Evolutionary conservation across 1,139 yeast genomes (phyloP).

Genomic region (Taphrina pruni): DNA sequence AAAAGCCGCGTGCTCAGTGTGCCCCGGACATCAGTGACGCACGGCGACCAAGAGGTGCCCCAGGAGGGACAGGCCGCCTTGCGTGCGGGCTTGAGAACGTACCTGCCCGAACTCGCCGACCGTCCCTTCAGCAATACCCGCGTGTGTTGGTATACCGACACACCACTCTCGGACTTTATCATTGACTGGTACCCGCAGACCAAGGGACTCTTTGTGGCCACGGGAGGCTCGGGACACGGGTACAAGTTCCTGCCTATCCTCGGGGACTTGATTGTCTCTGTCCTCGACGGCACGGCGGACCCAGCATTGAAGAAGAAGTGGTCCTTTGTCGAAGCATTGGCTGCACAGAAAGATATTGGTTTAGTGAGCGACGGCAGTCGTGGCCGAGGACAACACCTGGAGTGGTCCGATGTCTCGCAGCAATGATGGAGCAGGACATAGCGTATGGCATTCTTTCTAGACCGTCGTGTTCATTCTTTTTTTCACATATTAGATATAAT

Average conservation of each 20-base stretch:
- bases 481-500: not conserved
- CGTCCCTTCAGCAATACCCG: conserved; percentile 48
- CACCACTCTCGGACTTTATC: conserved; percentile 56
- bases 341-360: conserved; percentile 2
- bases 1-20: conserved; percentile 7
- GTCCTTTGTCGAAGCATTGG: conserved; percentile 7
- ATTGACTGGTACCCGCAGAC: conserved; percentile 55
- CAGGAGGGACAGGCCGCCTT: conserved; percentile 45
- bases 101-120: conserved; percentile 45
- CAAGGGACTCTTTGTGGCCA: conserved; percentile 54
- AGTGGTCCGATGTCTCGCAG: conserved; percentile 26
- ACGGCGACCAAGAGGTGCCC: conserved; percentile 42
- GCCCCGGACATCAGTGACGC: conserved; percentile 31
- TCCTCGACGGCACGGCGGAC: conserved; percentile 16
- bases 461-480: not conserved
- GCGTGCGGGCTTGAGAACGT: conserved; percentile 42
- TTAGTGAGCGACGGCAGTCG: conserved; percentile 28
- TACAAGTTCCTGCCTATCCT: conserved; percentile 42
- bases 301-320: conserved; percentile 15
- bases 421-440: conserved; percentile 1
- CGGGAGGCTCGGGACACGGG: conserved; percentile 58
- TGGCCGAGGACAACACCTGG: conserved; percentile 23
- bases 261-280: conserved; percentile 30
- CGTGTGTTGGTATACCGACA: conserved; percentile 58
- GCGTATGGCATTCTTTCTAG: not conserved